Evolutionary conservation across 148 eudicot species (phyloP).

Genomic region (Suaeda aralocaspica): DNA sequence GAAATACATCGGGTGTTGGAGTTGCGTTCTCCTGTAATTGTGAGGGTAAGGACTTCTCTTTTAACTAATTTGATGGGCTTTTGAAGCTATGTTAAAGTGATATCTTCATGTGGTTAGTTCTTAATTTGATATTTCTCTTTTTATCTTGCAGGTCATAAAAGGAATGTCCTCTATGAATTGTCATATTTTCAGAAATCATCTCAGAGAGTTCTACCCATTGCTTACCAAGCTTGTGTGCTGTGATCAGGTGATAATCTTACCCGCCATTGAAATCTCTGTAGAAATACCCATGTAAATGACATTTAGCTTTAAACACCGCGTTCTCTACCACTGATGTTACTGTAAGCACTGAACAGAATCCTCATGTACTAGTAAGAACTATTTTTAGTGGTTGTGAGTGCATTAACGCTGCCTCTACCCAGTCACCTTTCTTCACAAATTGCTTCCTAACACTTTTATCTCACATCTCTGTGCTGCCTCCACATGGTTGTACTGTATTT

Average conservation of each 20-base stretch:
- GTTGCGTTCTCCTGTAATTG: conserved; percentile 87
- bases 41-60: conserved; percentile 49
- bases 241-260: conserved; percentile 66
- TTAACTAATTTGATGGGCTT: not conserved
- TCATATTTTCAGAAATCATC: conserved; percentile 69
- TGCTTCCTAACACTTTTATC: not conserved
- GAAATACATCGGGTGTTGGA: conserved; percentile 89
- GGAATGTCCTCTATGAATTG: conserved; percentile 88
- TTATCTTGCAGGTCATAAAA: conserved; percentile 66
- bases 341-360: not conserved
- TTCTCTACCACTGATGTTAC: not conserved
- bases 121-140: not conserved
- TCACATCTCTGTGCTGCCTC: no score
- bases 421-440: not conserved
- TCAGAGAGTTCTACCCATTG: conserved; percentile 88
- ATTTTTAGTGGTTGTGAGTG: no score
- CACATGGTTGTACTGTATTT: no score
- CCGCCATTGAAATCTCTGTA: conserved; percentile 2
- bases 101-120: not conserved
- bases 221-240: conserved; percentile 92
- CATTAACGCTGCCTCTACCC: not conserved
- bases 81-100: not conserved
- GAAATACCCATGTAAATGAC: not conserved
- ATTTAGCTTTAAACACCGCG: not conserved
- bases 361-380: no score